A percentile compares a stretch with the other conserved stretches of the same genome.
Evolutionary conservation across 805 yeast species (phyloP).

Genomic region (Pichia ethanolica): DNA sequence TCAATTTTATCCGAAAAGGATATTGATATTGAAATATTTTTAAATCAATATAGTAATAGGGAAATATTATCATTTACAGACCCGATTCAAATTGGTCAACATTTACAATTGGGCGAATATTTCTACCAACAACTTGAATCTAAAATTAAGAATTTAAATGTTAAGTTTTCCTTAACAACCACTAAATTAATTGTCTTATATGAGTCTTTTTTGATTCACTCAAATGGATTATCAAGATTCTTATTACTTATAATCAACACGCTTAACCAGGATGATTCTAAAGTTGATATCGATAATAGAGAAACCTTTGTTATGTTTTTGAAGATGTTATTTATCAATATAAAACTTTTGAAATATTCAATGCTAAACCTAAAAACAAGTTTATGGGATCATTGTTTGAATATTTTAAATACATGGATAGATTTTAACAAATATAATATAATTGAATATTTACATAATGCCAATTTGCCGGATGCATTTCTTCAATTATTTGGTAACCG

Average conservation of each 20-base stretch:
- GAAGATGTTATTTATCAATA: slow-evolving; percentile 17
- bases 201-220: slow-evolving; percentile 13
- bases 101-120: slow-evolving; percentile 1
- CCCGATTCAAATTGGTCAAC: neutral
- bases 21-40: neutral
- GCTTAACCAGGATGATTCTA: slow-evolving; percentile 7
- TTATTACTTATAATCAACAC: slow-evolving; percentile 11
- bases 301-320: slow-evolving; percentile 14
- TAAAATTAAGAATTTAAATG: neutral
- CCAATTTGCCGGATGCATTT: neutral
- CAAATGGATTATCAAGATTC: slow-evolving; percentile 15
- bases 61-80: neutral
- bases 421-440: slow-evolving; percentile 12
- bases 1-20: neutral
- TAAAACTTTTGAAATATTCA: slow-evolving; percentile 15
- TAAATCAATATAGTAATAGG: neutral
- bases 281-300: slow-evolving; percentile 3
- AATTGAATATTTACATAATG: slow-evolving; percentile 5
- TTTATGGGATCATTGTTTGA: slow-evolving; percentile 12
- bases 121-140: neutral
- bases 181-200: slow-evolving; percentile 10
- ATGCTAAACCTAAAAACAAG: slow-evolving; percentile 11
- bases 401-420: slow-evolving; percentile 16
- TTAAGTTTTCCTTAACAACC: neutral
- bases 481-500: neutral